Conservation (phyloP, 352 stramenopile species). For the Phytophthora capsici region DNA sequence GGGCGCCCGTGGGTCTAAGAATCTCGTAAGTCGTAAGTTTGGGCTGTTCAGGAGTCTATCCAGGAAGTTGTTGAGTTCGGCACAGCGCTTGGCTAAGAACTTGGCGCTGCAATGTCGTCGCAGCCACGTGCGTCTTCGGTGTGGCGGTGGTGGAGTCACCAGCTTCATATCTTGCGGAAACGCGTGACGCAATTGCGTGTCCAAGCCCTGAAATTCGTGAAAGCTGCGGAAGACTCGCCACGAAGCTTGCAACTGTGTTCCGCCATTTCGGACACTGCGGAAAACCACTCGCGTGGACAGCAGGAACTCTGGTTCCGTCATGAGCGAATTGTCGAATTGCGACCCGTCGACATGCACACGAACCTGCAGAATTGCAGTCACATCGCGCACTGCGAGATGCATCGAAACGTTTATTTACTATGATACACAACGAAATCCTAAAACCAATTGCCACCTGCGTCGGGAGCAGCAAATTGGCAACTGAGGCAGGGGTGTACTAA, state of each 20-base stretch:
- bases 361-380: slow-evolving; percentile 73
- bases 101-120: slow-evolving; percentile 54
- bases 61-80: slow-evolving; percentile 77
- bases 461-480: slow-evolving; percentile 27
- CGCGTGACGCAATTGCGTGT: slow-evolving; percentile 67
- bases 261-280: slow-evolving; percentile 62
- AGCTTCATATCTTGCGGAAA: slow-evolving; percentile 73
- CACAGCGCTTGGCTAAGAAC: slow-evolving; percentile 66
- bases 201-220: slow-evolving; percentile 76
- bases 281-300: slow-evolving; percentile 71
- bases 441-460: slow-evolving; percentile 1
- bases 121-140: slow-evolving; percentile 69
- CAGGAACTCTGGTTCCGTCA: slow-evolving; percentile 82
- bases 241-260: slow-evolving; percentile 55
- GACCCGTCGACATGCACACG: slow-evolving; percentile 62
- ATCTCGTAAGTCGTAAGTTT: slow-evolving; percentile 69
- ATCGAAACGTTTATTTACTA: slow-evolving; percentile 8
- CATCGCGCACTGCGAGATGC: slow-evolving; percentile 55
- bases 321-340: slow-evolving; percentile 77
- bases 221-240: slow-evolving; percentile 78
- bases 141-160: slow-evolving; percentile 50
- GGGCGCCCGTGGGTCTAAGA: slow-evolving; percentile 73
- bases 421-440: not conserved
- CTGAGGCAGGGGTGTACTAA: slow-evolving; percentile 14
- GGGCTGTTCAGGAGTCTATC: slow-evolving; percentile 40